phyloP scores from a whole-genome alignment of 805 yeast species.

The Komagataella mondaviorum region DNA sequence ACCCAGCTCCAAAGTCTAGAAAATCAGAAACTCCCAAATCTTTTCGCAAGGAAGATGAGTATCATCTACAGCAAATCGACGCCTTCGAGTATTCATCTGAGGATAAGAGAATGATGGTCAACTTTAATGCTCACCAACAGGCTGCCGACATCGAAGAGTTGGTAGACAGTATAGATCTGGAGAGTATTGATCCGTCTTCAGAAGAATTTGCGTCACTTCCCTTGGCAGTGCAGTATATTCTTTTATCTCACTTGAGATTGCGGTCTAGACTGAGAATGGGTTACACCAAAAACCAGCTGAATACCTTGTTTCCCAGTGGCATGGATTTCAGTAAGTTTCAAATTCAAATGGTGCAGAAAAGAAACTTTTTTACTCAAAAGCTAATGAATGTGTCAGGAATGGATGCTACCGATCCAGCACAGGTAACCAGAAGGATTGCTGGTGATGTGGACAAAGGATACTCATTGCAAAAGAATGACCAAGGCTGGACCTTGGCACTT shows the following conservation, averaged over 20 bases:
- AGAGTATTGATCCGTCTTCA: conserved; percentile 74
- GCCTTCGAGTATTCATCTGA: conserved; percentile 34
- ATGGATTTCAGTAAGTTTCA: conserved; percentile 90
- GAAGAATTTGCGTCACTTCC: conserved; percentile 69
- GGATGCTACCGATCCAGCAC: conserved; percentile 31
- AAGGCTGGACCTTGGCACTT: conserved; percentile 75
- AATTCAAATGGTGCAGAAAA: conserved; percentile 79
- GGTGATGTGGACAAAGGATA: conserved; percentile 75
- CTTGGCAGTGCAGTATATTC: conserved; percentile 74
- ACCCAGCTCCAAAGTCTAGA: conserved; percentile 2
- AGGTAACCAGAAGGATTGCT: conserved; percentile 49
- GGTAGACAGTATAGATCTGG: conserved; percentile 56
- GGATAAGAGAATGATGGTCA: conserved; percentile 67
- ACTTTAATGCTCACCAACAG: conserved; percentile 53
- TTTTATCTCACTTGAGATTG: conserved; percentile 67
- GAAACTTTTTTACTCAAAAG: conserved; percentile 82
- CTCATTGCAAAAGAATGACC: conserved; percentile 57
- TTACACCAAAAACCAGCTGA: conserved; percentile 78
- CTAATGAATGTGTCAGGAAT: conserved; percentile 76
- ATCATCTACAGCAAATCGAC: conserved; percentile 64
- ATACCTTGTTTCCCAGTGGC: conserved; percentile 67
- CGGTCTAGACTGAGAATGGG: conserved; percentile 93
- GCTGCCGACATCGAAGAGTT: conserved; percentile 43
- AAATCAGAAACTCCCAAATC: conserved; percentile 5
- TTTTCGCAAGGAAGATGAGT: conserved; percentile 62